Conservation (phyloP, 2,329 filamentous ascomycete species). For the Colletotrichum trifolii region DNA sequence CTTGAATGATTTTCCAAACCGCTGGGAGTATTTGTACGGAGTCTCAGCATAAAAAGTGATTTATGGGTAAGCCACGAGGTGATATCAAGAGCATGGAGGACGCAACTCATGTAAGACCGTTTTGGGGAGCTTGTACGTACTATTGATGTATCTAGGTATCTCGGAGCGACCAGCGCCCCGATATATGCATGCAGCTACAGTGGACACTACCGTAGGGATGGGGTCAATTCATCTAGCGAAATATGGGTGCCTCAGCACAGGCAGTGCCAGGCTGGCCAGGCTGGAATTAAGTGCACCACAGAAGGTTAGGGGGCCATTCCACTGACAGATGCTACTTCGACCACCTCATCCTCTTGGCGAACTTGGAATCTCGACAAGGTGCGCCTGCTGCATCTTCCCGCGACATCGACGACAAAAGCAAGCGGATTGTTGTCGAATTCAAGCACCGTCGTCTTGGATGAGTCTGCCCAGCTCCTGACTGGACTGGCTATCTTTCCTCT, state of each 20-base stretch:
- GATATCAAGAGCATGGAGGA: too few relatives aligned
- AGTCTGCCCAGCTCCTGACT: conserved; percentile 29
- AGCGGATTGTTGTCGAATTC: conserved; percentile 1
- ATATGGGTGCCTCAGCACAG: conserved; percentile 12
- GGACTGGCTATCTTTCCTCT: conserved; percentile 31
- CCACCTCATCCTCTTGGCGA: conserved; percentile 37
- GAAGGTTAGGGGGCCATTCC: conserved; percentile 31
- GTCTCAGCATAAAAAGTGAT: too few relatives aligned
- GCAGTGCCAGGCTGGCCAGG: conserved; percentile 32
- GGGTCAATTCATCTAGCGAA: conserved; percentile 27
- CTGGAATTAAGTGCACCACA: conserved; percentile 15
- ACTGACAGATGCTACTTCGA: conserved; percentile 34
- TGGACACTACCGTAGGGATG: neutral
- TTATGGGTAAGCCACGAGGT: too few relatives aligned
- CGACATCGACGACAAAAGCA: conserved; percentile 18
- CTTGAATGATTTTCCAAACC: too few relatives aligned
- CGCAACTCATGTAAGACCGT: too few relatives aligned
- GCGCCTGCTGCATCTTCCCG: conserved; percentile 17
- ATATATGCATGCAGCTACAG: conserved; percentile 20
- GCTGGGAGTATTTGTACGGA: too few relatives aligned
- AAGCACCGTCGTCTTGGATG: conserved; percentile 25
- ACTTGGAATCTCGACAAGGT: conserved; percentile 15
- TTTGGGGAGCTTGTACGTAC: neutral
- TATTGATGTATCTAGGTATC: conserved; percentile 9
- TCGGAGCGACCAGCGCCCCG: conserved; percentile 14